Percentiles rank a stretch among this genome's conserved stretches.
Conservation (phyloP, 2,329 filamentous ascomycete genomes). For the Paraconiothyrium brasiliense region DNA sequence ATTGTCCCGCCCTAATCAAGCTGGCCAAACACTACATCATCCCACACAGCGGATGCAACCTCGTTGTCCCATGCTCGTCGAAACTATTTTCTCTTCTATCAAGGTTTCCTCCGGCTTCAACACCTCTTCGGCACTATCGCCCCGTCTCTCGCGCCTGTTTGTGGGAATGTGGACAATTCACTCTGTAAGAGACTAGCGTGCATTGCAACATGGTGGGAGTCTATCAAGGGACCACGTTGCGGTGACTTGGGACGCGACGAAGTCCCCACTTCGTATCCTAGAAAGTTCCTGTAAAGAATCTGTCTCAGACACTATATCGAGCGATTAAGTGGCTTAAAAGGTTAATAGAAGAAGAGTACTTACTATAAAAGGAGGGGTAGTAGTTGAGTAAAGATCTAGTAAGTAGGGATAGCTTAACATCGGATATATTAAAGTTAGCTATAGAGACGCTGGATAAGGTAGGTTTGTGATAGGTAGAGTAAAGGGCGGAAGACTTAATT, state of each 20-base stretch:
- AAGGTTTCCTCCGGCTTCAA: slow-evolving; percentile 3
- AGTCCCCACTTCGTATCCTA: background rate
- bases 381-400: background rate
- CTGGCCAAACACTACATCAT: slow-evolving; percentile 6
- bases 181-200: background rate
- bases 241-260: background rate
- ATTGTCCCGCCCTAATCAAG: background rate
- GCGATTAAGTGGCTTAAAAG: background rate
- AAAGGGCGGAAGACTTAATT: background rate
- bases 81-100: background rate
- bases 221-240: background rate
- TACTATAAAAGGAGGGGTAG: slow-evolving; percentile 2
- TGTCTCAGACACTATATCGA: background rate
- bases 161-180: background rate
- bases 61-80: slow-evolving; percentile 1
- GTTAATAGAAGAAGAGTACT: slow-evolving; percentile 5
- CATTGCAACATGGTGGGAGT: background rate
- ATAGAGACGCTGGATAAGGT: slow-evolving; percentile 1
- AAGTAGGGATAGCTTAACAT: background rate
- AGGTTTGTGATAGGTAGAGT: background rate
- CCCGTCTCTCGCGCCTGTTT: background rate
- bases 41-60: slow-evolving; percentile 2
- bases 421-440: background rate
- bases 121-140: background rate
- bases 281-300: slow-evolving; percentile 2